phyloP scores from a whole-genome alignment of 768 basidiomycete genomes.

The Leccinum broughii region DNA sequence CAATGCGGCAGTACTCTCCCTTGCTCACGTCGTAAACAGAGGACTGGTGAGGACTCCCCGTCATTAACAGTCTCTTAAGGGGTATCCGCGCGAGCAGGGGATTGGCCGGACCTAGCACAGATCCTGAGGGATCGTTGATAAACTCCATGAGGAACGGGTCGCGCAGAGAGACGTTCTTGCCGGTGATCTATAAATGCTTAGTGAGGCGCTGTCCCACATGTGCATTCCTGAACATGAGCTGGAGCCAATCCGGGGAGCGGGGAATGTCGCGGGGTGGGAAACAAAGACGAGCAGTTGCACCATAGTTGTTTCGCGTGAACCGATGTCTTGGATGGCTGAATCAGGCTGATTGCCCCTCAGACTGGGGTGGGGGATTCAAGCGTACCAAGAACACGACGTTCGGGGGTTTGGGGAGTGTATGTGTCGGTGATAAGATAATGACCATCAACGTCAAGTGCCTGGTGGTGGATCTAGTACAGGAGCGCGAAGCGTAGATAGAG shows the following conservation, averaged over 20 bases:
- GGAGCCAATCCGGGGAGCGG: not conserved
- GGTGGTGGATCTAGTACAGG: too few relatives aligned
- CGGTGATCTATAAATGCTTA: conserved; percentile 33
- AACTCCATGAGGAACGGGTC: conserved; percentile 21
- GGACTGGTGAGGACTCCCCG: conserved; percentile 11
- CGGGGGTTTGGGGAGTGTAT: conserved; percentile 3
- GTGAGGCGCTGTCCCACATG: not conserved
- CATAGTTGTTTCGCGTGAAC: not conserved
- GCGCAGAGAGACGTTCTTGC: conserved; percentile 18
- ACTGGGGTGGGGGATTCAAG: conserved; percentile 20
- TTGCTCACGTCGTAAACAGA: conserved; percentile 17
- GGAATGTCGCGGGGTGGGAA: too few relatives aligned
- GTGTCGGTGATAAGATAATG: conserved; percentile 11
- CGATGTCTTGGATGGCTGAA: not conserved
- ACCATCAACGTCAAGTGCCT: not conserved
- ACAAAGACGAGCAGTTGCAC: too few relatives aligned
- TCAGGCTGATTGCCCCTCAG: not conserved
- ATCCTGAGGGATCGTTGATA: conserved; percentile 5
- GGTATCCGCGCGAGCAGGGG: not conserved
- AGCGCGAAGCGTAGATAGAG: too few relatives aligned
- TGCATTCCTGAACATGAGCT: conserved; percentile 19
- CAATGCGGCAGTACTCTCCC: conserved; percentile 4
- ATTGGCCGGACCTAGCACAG: not conserved
- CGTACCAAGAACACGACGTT: conserved; percentile 12
- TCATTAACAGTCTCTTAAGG: not conserved